These are phyloP conservation scores for Aspergillus carbonarius DNA, from an alignment of 2,329 filamentous ascomycete genomes.

Conservation along the genomic window DNA sequence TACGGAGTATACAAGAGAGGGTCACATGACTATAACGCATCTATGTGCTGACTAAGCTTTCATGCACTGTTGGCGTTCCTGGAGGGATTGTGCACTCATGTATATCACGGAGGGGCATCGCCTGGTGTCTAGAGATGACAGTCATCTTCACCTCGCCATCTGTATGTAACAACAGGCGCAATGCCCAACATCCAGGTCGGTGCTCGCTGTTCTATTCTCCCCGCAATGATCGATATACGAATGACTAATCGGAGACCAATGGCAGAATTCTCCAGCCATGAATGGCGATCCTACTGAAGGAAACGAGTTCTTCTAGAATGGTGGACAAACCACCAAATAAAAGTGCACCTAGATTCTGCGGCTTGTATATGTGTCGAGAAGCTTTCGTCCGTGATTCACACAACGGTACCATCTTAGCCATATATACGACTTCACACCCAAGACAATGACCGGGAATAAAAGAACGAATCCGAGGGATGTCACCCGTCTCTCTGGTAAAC, in stretches of 20 bases:
- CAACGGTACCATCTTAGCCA: neutral
- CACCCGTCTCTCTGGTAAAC: constrained; percentile 26
- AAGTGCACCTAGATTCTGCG: neutral
- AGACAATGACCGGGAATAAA: constrained; percentile 19
- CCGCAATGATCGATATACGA: neutral
- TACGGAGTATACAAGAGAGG: no score
- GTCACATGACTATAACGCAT: no score
- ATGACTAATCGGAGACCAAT: constrained; percentile 1
- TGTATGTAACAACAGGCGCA: neutral
- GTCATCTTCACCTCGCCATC: neutral
- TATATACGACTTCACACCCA: neutral
- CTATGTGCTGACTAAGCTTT: no score
- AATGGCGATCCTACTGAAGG: neutral
- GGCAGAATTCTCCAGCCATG: constrained; percentile 4
- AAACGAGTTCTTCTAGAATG: neutral
- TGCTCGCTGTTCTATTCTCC: neutral
- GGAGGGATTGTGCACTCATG: neutral
- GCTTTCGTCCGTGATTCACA: neutral
- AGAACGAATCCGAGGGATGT: constrained; percentile 24
- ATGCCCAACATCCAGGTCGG: neutral
- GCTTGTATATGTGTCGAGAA: neutral
- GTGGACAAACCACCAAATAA: neutral
- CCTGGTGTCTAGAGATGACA: neutral
- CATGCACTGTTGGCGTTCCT: no score
- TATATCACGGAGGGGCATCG: neutral